Conservation (phyloP, 2,329 filamentous ascomycete genomes). For the Fusarium sp. region DNA sequence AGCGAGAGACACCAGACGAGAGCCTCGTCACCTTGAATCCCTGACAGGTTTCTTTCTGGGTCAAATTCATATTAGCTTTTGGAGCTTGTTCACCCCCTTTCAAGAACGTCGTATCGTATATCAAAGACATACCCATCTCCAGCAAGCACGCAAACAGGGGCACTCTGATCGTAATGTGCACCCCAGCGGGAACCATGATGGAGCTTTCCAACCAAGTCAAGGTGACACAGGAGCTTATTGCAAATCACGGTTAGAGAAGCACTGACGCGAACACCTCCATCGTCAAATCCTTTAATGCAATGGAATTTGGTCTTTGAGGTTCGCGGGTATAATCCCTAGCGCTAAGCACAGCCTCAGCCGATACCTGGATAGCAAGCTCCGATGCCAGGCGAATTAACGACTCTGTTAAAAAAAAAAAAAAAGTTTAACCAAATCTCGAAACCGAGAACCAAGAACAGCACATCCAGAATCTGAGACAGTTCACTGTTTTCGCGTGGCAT, state of each 20-base stretch:
- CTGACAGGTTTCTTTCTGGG: background rate
- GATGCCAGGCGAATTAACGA: constrained; percentile 31
- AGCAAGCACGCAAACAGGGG: constrained; percentile 6
- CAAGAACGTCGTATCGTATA: constrained; percentile 14
- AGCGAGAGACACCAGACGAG: constrained; percentile 20
- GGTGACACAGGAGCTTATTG: constrained; percentile 3
- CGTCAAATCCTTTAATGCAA: background rate
- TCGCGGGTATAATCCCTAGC: constrained; percentile 24
- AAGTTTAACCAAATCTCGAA: constrained; percentile 10
- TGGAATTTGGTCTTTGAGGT: constrained; percentile 10
- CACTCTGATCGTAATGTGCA: constrained; percentile 1
- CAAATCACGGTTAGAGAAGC: constrained; percentile 2
- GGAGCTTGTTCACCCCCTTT: background rate
- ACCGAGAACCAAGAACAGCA: constrained; percentile 15
- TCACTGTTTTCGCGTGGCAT: constrained; percentile 18
- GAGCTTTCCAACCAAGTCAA: background rate
- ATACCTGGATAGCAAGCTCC: constrained; percentile 5
- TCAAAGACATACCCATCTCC: background rate
- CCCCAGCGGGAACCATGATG: constrained; percentile 1
- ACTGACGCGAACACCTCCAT: background rate
- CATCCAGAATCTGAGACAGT: constrained; percentile 27
- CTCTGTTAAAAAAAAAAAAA: background rate
- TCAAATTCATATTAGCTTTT: background rate
- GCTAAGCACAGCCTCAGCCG: constrained; percentile 15
- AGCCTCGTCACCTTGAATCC: constrained; percentile 16